Evolutionary conservation across 805 yeast genomes (phyloP).

Genomic region (Candida silvicultrix): DNA sequence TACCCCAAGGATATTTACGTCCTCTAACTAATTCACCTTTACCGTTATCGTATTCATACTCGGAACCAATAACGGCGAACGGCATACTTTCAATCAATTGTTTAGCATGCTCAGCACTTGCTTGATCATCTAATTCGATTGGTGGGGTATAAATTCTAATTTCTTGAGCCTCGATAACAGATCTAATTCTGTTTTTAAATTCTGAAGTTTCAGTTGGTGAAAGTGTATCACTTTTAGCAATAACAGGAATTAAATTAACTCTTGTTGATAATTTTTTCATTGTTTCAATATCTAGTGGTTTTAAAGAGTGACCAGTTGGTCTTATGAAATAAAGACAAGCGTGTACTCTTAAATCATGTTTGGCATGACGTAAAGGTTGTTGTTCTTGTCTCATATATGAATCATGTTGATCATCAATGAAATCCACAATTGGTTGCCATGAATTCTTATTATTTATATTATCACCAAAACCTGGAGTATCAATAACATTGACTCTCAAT

Average conservation of each 20-base stretch:
- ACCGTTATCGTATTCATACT: constrained; percentile 56
- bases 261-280: constrained; percentile 79
- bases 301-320: constrained; percentile 85
- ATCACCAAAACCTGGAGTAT: constrained; percentile 94
- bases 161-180: constrained; percentile 77
- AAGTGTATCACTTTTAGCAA: constrained; percentile 84
- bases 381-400: constrained; percentile 88
- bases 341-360: constrained; percentile 82
- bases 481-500: constrained; percentile 73
- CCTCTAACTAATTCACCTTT: constrained; percentile 67
- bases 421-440: constrained; percentile 84
- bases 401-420: constrained; percentile 88
- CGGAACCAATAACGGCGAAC: constrained; percentile 76
- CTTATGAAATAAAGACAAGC: constrained; percentile 86
- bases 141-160: constrained; percentile 83
- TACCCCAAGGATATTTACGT: constrained; percentile 87
- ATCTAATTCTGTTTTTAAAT: constrained; percentile 73
- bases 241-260: constrained; percentile 83
- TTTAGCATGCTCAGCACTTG: constrained; percentile 74
- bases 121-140: constrained; percentile 65
- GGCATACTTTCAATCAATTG: constrained; percentile 83
- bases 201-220: constrained; percentile 61
- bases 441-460: constrained; percentile 79
- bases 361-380: constrained; percentile 67
- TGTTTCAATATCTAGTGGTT: constrained; percentile 81